Percentiles rank a stretch among this genome's conserved stretches.
Conservation (phyloP, 192 early-diverging fungal species). For the Entomortierella lignicola region DNA sequence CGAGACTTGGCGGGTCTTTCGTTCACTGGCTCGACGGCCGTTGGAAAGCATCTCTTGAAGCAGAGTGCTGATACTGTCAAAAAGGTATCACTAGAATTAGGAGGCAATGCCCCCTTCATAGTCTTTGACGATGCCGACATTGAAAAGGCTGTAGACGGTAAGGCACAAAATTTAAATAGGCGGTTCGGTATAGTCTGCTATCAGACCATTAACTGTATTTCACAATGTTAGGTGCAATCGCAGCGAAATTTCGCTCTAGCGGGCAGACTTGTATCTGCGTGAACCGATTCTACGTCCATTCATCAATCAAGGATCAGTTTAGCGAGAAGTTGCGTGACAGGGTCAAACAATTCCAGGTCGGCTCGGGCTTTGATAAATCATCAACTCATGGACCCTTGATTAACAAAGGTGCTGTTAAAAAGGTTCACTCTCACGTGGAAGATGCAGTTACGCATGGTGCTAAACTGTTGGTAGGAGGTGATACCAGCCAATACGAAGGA, state of each 20-base stretch:
- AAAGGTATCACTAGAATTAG: slow-evolving; percentile 85
- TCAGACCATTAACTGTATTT: too few species aligned
- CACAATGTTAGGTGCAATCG: slow-evolving; percentile 55
- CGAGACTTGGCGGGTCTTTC: slow-evolving; percentile 74
- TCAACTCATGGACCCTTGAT: slow-evolving; percentile 88
- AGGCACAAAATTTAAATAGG: too few species aligned
- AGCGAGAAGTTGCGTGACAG: slow-evolving; percentile 63
- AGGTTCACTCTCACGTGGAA: slow-evolving; percentile 74
- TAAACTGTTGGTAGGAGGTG: slow-evolving; percentile 74
- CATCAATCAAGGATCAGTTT: slow-evolving; percentile 73
- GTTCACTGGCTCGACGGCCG: slow-evolving; percentile 83
- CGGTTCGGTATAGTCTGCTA: too few species aligned
- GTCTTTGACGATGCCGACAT: slow-evolving; percentile 83
- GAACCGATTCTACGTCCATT: slow-evolving; percentile 85
- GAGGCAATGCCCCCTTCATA: slow-evolving; percentile 86
- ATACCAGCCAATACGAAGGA: slow-evolving; percentile 20
- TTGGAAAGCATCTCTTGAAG: slow-evolving; percentile 73
- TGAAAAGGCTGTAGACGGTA: slow-evolving; percentile 74
- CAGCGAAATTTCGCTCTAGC: slow-evolving; percentile 75
- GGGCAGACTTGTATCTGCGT: slow-evolving; percentile 86
- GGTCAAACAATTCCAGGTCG: slow-evolving; percentile 71
- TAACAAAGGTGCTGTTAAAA: slow-evolving; percentile 72
- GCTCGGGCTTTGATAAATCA: slow-evolving; percentile 75
- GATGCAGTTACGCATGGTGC: slow-evolving; percentile 83
- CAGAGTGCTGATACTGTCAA: slow-evolving; percentile 75